phyloP scores from a whole-genome alignment of 2,329 filamentous ascomycete species.

The Xylaria sp. region DNA sequence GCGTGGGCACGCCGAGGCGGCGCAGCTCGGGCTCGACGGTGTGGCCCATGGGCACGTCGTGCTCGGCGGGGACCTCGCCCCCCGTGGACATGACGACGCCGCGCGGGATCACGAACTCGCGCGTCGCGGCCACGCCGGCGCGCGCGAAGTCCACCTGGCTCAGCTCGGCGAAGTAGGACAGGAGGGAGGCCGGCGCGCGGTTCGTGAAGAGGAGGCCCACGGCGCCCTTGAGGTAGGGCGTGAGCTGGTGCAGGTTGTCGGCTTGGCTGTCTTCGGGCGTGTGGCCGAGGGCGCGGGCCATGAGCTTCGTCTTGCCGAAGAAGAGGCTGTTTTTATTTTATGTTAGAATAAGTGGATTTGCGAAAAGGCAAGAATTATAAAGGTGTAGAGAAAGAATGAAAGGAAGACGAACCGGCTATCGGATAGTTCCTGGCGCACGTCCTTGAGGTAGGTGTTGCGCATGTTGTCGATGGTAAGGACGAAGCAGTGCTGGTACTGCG shows the following conservation, averaged over 20 bases:
- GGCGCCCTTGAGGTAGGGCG: slow-evolving; percentile 77
- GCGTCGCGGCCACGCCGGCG: slow-evolving; percentile 79
- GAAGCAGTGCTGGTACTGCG: slow-evolving; percentile 90
- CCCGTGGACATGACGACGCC: slow-evolving; percentile 85
- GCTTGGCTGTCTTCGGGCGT: slow-evolving; percentile 82
- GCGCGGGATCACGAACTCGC: slow-evolving; percentile 81
- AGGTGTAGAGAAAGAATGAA: slow-evolving; percentile 69
- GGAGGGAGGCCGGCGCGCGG: slow-evolving; percentile 73
- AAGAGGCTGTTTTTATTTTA: slow-evolving; percentile 73
- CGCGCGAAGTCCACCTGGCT: slow-evolving; percentile 88
- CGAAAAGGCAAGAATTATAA: slow-evolving; percentile 1
- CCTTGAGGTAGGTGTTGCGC: slow-evolving; percentile 96
- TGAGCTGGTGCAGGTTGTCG: slow-evolving; percentile 77
- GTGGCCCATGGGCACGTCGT: slow-evolving; percentile 89
- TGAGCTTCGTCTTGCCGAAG: slow-evolving; percentile 99
- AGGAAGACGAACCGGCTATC: slow-evolving; percentile 77
- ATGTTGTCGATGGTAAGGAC: slow-evolving; percentile 96
- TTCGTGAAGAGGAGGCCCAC: slow-evolving; percentile 93
- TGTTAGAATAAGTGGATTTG: background rate
- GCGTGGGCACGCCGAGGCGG: slow-evolving; percentile 88
- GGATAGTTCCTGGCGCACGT: slow-evolving; percentile 83
- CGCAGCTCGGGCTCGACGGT: slow-evolving; percentile 90
- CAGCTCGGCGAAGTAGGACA: slow-evolving; percentile 77
- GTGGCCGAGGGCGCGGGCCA: slow-evolving; percentile 91
- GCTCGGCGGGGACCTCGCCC: slow-evolving; percentile 80